Conservation (phyloP, 2,329 filamentous ascomycete species). For the Penicillium italicum region DNA sequence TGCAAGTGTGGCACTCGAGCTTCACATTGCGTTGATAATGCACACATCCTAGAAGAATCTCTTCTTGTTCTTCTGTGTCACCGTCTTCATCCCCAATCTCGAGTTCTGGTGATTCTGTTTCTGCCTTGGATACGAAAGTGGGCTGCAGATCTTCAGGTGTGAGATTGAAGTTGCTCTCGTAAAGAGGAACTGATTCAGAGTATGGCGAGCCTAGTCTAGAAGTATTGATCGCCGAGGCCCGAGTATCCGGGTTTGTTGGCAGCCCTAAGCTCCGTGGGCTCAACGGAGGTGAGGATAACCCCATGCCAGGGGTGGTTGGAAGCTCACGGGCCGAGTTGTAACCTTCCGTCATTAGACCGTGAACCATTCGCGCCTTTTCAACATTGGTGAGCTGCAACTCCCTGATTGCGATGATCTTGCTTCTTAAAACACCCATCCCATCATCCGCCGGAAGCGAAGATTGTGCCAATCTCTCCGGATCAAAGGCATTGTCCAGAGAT, state of each 20-base stretch:
- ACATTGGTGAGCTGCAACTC: constrained; percentile 54
- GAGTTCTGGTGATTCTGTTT: constrained; percentile 26
- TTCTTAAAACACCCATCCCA: constrained; percentile 67
- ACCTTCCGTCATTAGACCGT: constrained; percentile 65
- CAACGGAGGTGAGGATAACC: constrained; percentile 21
- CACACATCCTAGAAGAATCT: constrained; percentile 68
- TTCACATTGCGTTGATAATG: constrained; percentile 97
- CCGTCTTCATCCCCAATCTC: constrained; percentile 36
- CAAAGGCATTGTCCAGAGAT: background rate
- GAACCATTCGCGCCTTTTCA: constrained; percentile 70
- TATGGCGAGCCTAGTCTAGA: constrained; percentile 29
- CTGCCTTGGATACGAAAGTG: constrained; percentile 58
- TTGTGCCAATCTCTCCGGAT: constrained; percentile 19
- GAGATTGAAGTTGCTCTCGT: constrained; percentile 40
- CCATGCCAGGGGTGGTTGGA: constrained; percentile 2
- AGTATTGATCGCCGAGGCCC: constrained; percentile 23
- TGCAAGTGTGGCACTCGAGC: constrained; percentile 84
- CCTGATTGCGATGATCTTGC: constrained; percentile 67
- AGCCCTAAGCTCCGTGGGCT: constrained; percentile 26
- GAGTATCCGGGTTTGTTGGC: constrained; percentile 31
- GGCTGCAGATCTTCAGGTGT: constrained; percentile 58
- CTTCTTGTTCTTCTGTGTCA: constrained; percentile 48
- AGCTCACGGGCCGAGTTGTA: constrained; percentile 52
- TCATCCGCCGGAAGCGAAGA: constrained; percentile 66
- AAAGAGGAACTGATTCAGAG: constrained; percentile 26